Evolutionary conservation across 257 asterid species (phyloP).

Genomic region (Asclepias syriaca): DNA sequence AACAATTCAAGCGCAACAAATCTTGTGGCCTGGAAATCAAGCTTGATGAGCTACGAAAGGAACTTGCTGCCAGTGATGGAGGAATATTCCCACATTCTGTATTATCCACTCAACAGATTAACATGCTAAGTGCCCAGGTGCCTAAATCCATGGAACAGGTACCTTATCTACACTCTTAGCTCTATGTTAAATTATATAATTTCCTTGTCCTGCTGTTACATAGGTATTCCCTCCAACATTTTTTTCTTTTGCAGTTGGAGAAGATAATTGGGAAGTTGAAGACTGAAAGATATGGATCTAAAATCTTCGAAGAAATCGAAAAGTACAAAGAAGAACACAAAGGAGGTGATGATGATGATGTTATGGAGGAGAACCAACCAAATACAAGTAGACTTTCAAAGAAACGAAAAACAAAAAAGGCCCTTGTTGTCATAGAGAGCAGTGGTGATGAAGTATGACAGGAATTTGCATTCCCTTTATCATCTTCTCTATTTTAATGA

Average conservation of each 20-base stretch:
- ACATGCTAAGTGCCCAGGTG: conserved; percentile 42
- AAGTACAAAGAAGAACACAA: conserved; percentile 30
- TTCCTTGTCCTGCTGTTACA: neutral
- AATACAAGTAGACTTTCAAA: conserved; percentile 11
- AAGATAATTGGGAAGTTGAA: conserved; percentile 81
- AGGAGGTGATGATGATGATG: conserved; percentile 17
- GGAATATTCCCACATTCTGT: conserved; percentile 89
- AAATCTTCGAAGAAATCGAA: conserved; percentile 55
- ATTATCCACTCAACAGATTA: conserved; percentile 78
- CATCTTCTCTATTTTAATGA: no score
- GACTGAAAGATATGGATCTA: conserved; percentile 61
- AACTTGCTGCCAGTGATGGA: conserved; percentile 70
- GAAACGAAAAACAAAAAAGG: conserved; percentile 45
- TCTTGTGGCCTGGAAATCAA: conserved; percentile 54
- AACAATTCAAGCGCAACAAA: conserved; percentile 49
- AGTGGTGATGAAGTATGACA: conserved; percentile 67
- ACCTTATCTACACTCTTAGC: neutral
- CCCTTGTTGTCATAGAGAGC: conserved; percentile 56
- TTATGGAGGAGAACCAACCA: conserved; percentile 25
- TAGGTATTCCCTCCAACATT: neutral
- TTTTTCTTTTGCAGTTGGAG: conserved; percentile 60
- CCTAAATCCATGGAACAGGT: conserved; percentile 78
- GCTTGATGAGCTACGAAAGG: conserved; percentile 86
- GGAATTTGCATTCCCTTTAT: no score
- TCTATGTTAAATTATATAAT: neutral